A percentile compares a stretch with the other conserved stretches of the same genome.
Conservation (phyloP, 1,284 basidiomycete genomes). For the Amylostereum areolatum region DNA sequence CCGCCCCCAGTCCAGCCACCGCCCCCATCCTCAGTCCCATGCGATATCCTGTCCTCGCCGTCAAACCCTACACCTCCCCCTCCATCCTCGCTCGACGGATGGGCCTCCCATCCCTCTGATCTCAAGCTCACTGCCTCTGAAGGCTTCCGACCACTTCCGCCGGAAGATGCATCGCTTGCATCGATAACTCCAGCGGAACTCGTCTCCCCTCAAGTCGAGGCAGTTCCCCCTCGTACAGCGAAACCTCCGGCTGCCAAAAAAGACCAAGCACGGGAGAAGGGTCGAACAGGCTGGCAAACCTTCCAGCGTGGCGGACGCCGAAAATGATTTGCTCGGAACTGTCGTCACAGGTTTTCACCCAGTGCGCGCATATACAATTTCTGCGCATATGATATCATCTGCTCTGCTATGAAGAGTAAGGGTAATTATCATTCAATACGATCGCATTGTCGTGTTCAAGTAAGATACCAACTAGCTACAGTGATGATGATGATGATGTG, state of each 20-base stretch:
- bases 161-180: background rate
- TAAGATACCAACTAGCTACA: conserved; percentile 32
- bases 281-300: conserved; percentile 15
- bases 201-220: background rate
- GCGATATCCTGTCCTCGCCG: background rate
- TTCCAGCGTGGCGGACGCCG: conserved; percentile 15
- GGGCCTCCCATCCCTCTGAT: background rate
- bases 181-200: background rate
- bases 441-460: conserved; percentile 16
- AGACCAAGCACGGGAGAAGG: conserved; percentile 8
- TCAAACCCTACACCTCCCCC: background rate
- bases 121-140: background rate
- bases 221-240: background rate
- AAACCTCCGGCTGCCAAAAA: conserved; percentile 4
- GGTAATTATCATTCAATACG: background rate
- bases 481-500: conserved; percentile 14
- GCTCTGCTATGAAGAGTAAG: background rate
- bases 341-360: background rate
- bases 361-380: background rate
- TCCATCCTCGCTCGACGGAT: background rate
- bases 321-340: background rate
- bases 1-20: conserved; percentile 14
- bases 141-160: background rate
- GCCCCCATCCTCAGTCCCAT: conserved; percentile 7
- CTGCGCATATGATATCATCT: background rate